Conservation (phyloP, 352 stramenopile genomes). For the Pilasporangium apinafurcum region DNA sequence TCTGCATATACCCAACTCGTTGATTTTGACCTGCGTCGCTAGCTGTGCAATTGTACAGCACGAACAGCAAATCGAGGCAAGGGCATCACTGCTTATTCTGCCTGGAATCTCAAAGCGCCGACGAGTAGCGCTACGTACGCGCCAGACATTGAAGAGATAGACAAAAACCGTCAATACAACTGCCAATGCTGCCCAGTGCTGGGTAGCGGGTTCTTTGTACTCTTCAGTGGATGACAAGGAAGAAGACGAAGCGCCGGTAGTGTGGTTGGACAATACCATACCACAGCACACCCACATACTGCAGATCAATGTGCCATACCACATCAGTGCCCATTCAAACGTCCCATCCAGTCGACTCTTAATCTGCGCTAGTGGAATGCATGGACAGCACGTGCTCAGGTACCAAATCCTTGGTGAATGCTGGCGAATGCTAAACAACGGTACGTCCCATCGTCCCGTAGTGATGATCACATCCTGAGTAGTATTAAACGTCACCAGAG, state of each 20-base stretch:
- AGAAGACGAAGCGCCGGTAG: background rate
- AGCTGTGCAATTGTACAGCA: conserved; percentile 54
- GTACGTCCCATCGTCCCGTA: no score
- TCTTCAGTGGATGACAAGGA: no score
- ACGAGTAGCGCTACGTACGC: background rate
- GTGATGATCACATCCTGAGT: no score
- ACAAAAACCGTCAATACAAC: no score
- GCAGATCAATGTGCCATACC: conserved; percentile 32
- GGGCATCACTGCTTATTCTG: conserved; percentile 15
- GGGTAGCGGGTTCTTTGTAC: background rate
- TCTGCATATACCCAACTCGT: no score
- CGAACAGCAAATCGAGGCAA: conserved; percentile 31
- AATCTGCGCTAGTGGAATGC: conserved; percentile 28
- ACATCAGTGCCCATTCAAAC: conserved; percentile 35
- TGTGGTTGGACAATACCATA: conserved; percentile 13
- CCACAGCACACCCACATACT: conserved; percentile 24
- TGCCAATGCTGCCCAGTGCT: background rate
- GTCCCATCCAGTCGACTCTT: conserved; percentile 23
- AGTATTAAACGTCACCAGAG: no score
- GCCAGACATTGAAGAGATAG: background rate
- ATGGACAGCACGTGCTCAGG: conserved; percentile 24
- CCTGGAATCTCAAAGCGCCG: background rate
- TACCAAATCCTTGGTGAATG: no score
- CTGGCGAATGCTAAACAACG: no score
- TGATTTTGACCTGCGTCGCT: no score